These are phyloP conservation scores for Mycena pura DNA, from an alignment of 768 basidiomycete genomes.

Conservation along the genomic window DNA sequence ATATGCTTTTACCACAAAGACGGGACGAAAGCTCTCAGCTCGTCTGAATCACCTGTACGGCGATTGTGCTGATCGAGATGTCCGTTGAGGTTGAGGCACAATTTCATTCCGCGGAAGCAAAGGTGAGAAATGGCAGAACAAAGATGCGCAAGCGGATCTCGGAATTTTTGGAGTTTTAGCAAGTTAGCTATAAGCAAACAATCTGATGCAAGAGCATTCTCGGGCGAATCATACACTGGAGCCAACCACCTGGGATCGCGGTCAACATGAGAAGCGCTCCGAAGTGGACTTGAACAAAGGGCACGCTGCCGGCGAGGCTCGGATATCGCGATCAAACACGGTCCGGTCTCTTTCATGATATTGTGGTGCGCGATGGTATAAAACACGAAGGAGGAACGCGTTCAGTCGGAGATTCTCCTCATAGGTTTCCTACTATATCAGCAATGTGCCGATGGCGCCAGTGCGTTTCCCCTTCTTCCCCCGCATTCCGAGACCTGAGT, in stretches of 20 bases:
- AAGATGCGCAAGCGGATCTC: conserved; percentile 14
- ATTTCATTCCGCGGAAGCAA: conserved; percentile 25
- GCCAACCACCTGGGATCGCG: conserved; percentile 26
- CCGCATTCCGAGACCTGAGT: conserved; percentile 27
- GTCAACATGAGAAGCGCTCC: conserved; percentile 26
- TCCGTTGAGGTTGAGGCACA: background rate
- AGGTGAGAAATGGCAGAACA: background rate
- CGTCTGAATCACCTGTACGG: conserved; percentile 1
- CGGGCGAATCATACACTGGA: conserved; percentile 18
- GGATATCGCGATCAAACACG: conserved; percentile 19
- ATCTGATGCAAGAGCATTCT: conserved; percentile 26
- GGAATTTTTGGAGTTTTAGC: conserved; percentile 19
- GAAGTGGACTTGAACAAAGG: conserved; percentile 7
- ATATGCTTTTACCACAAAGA: conserved; percentile 1
- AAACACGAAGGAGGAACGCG: background rate
- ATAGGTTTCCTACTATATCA: conserved; percentile 29
- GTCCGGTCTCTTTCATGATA: conserved; percentile 21
- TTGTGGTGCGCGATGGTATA: conserved; percentile 18
- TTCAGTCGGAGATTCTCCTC: conserved; percentile 5
- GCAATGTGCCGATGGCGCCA: conserved; percentile 78
- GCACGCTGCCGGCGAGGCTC: conserved; percentile 14
- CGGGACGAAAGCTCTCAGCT: conserved; percentile 6
- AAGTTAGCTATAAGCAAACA: conserved; percentile 13
- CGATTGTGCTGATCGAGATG: conserved; percentile 2
- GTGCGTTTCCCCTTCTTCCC: conserved; percentile 44